Conservation (phyloP, 2,329 filamentous ascomycete species). For the Annulohypoxylon truncatum region DNA sequence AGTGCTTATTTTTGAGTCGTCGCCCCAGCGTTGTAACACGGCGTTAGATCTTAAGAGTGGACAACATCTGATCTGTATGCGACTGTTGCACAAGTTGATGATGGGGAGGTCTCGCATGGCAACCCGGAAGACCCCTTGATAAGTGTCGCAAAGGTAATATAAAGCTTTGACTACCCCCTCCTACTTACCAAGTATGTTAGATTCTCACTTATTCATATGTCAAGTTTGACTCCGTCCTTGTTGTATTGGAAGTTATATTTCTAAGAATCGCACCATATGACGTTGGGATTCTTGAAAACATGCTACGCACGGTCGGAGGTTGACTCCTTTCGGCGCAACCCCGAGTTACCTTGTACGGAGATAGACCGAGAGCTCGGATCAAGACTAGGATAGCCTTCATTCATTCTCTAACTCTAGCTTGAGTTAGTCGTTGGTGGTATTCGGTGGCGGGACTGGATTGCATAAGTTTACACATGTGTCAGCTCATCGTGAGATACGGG, state of each 20-base stretch:
- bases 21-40: conserved; percentile 22
- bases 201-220: background rate
- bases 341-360: background rate
- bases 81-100: conserved; percentile 29
- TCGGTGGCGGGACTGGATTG: background rate
- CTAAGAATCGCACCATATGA: background rate
- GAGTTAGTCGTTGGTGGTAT: background rate
- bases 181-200: background rate
- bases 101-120: background rate
- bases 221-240: background rate
- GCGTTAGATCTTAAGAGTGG: conserved; percentile 11
- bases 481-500: background rate
- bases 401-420: background rate
- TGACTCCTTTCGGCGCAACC: background rate
- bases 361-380: background rate
- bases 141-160: conserved; percentile 7
- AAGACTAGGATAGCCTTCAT: background rate
- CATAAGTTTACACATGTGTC: background rate
- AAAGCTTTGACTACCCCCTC: conserved; percentile 11
- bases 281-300: background rate
- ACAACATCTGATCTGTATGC: conserved; percentile 28
- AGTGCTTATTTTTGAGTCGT: conserved; percentile 28
- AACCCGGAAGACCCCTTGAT: background rate
- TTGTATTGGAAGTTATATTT: background rate
- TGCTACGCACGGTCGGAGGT: background rate